phyloP scores from a whole-genome alignment of 352 stramenopile species.

The Phytophthora foliorum region DNA sequence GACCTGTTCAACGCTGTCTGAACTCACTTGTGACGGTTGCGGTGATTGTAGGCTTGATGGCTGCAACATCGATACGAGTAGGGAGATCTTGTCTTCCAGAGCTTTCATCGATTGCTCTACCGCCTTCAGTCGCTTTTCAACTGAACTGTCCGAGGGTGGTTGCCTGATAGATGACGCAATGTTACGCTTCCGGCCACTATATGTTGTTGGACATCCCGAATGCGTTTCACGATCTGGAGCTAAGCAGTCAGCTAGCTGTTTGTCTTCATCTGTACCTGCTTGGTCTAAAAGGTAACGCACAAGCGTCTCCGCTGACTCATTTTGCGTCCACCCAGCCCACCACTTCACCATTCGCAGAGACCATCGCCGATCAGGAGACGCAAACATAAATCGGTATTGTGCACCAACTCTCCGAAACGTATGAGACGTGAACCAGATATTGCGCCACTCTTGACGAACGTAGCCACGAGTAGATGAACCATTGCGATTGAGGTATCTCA shows the following conservation, averaged over 20 bases:
- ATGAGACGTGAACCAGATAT: slow-evolving; percentile 22
- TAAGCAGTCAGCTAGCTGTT: slow-evolving; percentile 18
- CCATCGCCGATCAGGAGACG: neutral
- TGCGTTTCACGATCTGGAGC: neutral
- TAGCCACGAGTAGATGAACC: slow-evolving; percentile 1
- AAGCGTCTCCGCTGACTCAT: slow-evolving; percentile 18
- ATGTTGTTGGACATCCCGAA: too few species aligned
- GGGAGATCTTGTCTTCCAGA: too few species aligned
- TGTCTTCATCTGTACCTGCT: slow-evolving; percentile 11
- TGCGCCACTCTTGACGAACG: slow-evolving; percentile 2
- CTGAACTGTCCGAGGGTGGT: too few species aligned
- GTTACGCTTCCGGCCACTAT: too few species aligned
- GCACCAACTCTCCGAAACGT: slow-evolving; percentile 12
- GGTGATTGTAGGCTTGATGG: too few species aligned
- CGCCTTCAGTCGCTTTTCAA: too few species aligned
- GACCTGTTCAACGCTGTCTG: too few species aligned
- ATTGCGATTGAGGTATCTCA: slow-evolving; percentile 5
- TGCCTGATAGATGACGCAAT: too few species aligned
- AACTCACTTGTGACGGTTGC: too few species aligned
- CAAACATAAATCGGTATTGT: slow-evolving; percentile 25
- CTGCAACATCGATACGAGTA: too few species aligned
- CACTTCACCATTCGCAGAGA: slow-evolving; percentile 17
- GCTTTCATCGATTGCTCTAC: too few species aligned
- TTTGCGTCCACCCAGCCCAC: slow-evolving; percentile 24
- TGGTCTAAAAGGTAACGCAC: slow-evolving; percentile 16